Percentiles rank a stretch among this genome's conserved stretches.
phyloP scores from a whole-genome alignment of 2,329 filamentous ascomycete species.

The Epichloe sp. region DNA sequence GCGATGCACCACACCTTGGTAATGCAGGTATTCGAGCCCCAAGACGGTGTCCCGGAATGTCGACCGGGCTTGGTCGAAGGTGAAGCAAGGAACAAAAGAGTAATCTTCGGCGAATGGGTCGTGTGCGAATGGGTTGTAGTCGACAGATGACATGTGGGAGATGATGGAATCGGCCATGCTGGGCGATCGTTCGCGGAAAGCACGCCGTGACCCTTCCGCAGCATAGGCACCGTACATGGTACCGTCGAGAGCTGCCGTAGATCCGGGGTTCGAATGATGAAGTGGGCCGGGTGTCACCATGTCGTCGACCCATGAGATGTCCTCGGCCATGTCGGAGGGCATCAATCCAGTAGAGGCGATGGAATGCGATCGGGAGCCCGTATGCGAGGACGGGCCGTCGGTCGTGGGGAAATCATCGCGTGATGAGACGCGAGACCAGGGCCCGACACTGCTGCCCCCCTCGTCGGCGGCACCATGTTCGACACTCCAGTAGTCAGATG shows the following conservation, averaged over 20 bases:
- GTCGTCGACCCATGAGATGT: constrained; percentile 32
- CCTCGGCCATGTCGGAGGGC: constrained; percentile 22
- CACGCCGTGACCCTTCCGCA: constrained; percentile 45
- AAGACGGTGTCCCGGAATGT: constrained; percentile 89
- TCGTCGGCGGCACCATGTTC: constrained; percentile 58
- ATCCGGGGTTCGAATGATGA: constrained; percentile 37
- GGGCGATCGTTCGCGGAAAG: constrained; percentile 54
- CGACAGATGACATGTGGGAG: constrained; percentile 54
- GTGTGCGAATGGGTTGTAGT: constrained; percentile 43
- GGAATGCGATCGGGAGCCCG: constrained; percentile 31
- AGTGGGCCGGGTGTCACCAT: constrained; percentile 39
- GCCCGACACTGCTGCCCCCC: constrained; percentile 23
- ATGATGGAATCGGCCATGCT: constrained; percentile 71
- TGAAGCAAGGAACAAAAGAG: constrained; percentile 87
- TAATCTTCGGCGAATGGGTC: constrained; percentile 73
- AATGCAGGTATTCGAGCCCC: constrained; percentile 85
- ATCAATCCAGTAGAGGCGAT: constrained; percentile 22
- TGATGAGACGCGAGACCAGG: constrained; percentile 29
- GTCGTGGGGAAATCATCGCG: constrained; percentile 25
- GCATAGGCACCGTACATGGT: constrained; percentile 63
- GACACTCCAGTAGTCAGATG: constrained; percentile 66
- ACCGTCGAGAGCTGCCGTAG: constrained; percentile 53
- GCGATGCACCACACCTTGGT: constrained; percentile 71
- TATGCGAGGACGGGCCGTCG: constrained; percentile 23
- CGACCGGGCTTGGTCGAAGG: constrained; percentile 65